phyloP scores from a whole-genome alignment of 2,329 filamentous ascomycete species.

The Neopestalotiopsis rosae region DNA sequence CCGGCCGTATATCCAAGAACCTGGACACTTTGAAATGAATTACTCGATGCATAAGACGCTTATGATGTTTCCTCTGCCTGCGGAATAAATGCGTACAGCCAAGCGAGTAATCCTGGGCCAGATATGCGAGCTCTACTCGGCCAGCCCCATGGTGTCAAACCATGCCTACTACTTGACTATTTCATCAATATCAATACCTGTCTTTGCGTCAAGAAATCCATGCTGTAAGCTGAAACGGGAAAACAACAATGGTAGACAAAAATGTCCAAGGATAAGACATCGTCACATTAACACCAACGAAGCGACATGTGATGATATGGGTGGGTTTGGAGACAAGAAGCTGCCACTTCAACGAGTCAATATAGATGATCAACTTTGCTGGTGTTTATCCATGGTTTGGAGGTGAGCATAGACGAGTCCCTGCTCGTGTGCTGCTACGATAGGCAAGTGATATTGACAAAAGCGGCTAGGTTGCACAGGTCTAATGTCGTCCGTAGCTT shows the following conservation, averaged over 20 bases:
- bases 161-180: neutral
- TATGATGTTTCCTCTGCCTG: neutral
- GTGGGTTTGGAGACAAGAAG: neutral
- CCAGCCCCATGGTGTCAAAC: neutral
- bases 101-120: neutral
- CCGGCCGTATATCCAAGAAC: neutral
- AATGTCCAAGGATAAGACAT: neutral
- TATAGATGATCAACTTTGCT: neutral
- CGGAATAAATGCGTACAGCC: neutral
- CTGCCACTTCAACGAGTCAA: neutral
- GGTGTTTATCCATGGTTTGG: neutral
- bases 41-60: neutral
- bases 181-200: neutral
- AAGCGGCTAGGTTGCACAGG: conserved; percentile 35
- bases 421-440: conserved; percentile 4
- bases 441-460: conserved; percentile 24
- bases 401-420: neutral
- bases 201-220: neutral
- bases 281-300: neutral
- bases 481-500: conserved; percentile 29
- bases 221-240: neutral
- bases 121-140: neutral
- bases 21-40: neutral
- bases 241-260: neutral
- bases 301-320: neutral